Conservation (phyloP, 805 yeast genomes). For the Pichia californica region DNA sequence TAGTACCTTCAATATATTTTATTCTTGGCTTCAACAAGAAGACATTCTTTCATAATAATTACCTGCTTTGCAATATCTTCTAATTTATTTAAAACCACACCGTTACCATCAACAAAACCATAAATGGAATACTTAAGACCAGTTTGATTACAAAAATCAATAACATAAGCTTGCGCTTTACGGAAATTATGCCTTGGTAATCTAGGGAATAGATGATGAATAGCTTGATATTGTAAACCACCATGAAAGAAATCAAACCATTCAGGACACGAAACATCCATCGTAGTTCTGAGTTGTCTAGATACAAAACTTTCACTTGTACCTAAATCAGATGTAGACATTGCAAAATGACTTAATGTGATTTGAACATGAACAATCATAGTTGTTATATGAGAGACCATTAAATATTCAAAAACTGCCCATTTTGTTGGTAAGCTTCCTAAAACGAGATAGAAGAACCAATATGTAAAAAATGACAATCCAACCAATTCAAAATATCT, state of each 20-base stretch:
- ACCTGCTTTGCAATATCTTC: conserved; percentile 79
- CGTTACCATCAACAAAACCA: conserved; percentile 77
- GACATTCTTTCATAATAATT: conserved; percentile 64
- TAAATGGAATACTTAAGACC: conserved; percentile 79
- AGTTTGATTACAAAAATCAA: conserved; percentile 66
- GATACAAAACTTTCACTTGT: conserved; percentile 71
- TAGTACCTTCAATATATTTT: too few relatives aligned
- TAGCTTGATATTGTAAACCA: conserved; percentile 86
- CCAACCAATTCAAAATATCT: conserved; percentile 74
- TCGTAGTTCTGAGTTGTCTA: conserved; percentile 81
- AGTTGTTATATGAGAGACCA: conserved; percentile 73
- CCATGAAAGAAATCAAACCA: conserved; percentile 92
- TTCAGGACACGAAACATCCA: conserved; percentile 92
- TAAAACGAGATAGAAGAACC: conserved; percentile 72
- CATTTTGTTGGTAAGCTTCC: conserved; percentile 46
- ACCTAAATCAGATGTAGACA: conserved; percentile 87
- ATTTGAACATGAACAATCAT: conserved; percentile 94
- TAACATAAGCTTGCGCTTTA: conserved; percentile 61
- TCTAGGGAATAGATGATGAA: conserved; percentile 86
- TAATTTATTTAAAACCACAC: conserved; percentile 58
- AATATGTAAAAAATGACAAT: conserved; percentile 59
- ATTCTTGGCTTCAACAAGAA: conserved; percentile 29
- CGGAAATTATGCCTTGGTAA: conserved; percentile 85
- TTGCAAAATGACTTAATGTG: conserved; percentile 84
- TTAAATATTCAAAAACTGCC: conserved; percentile 50